Evolutionary conservation across 139 green algal species (phyloP), one percentile per base, ranked within the genome.

Genomic region (Nannochloris sp.): DNA sequence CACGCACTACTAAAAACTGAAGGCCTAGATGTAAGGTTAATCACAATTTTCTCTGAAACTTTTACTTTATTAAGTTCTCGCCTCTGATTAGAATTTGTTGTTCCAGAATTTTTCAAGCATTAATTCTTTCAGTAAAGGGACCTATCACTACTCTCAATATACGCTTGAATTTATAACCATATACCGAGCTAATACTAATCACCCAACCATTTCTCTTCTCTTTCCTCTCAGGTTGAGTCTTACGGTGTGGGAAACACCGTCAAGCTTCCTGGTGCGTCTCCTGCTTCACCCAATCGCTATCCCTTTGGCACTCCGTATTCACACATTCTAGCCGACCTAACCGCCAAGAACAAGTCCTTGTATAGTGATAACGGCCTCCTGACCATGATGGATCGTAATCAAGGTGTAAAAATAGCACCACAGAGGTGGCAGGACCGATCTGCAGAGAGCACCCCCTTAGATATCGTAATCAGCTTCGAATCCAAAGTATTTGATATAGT

Each of bases 181-280:
- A 51, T 51, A n/a, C 42, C 19, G 19, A n/a, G 19, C 19, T 19
- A 19, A n/a, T 19, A 19, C n/a, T n/a, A n/a, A n/a, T n/a, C n/a
- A n/a, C n/a, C 9, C 51, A 27, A 27, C 12, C 10, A 27, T 34
- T 59, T 9, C 51, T 34, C 51, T 27, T 10, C 51, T 33, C 9
- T 34, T 9, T 59, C 10, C 12, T 29, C 24, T 35, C 44, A 67
- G 60, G 60, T 46, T 1, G 60, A 67, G 37, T 34, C 15, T 19
- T 67, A 54, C 37, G 60, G 60, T 24, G 36, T 67, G 14, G 60
- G 60, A 31, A 67, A 67, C 35, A n/a, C 36, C 27, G 36, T 67
- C 0, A 67, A 67, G 37, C 60, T 67, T 27, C 60, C 60, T 34
- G 60, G 60, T 19, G n/a, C 44, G 25, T 33, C 35, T 23, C 14